phyloP scores from a whole-genome alignment of 1,284 basidiomycete species.

The Tremellales sp. region DNA sequence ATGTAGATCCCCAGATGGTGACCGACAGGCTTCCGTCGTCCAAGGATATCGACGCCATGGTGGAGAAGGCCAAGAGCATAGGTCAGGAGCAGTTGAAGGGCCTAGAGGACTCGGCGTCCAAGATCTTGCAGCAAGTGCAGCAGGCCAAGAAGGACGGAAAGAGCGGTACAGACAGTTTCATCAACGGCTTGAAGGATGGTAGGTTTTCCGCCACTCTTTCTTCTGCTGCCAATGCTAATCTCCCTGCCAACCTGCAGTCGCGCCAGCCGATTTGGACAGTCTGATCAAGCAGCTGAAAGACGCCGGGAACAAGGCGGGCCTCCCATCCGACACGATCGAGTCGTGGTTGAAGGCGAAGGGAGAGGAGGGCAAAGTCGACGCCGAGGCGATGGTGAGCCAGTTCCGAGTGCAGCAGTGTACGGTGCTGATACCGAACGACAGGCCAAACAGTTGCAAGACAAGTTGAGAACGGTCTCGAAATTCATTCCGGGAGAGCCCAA shows the following conservation, averaged over 20 bases:
- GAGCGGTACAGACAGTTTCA: constrained; percentile 33
- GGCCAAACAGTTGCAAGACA: constrained; percentile 34
- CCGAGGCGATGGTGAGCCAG: constrained; percentile 30
- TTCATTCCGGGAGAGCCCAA: constrained; percentile 41
- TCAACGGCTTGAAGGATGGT: constrained; percentile 42
- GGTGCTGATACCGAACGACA: constrained; percentile 6
- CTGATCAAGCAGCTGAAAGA: constrained; percentile 42
- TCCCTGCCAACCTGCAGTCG: constrained; percentile 20
- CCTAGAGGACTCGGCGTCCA: constrained; percentile 35
- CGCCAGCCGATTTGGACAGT: constrained; percentile 41
- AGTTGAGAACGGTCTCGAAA: constrained; percentile 29
- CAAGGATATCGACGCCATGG: constrained; percentile 36
- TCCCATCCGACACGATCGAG: constrained; percentile 43
- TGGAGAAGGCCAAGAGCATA: constrained; percentile 34
- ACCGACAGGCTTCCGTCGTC: constrained; percentile 38
- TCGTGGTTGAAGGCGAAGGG: constrained; percentile 36
- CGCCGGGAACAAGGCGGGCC: constrained; percentile 42
- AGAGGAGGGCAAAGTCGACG: constrained; percentile 38
- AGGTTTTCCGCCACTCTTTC: constrained; percentile 7
- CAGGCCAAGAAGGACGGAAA: constrained; percentile 42
- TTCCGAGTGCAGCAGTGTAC: not conserved
- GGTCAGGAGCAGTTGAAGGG: constrained; percentile 36
- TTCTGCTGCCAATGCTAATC: not conserved
- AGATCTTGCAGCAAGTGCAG: constrained; percentile 41
- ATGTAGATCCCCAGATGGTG: constrained; percentile 18